Conservation (phyloP, 2,329 filamentous ascomycete species). For the Dactylella cylindrospora region DNA sequence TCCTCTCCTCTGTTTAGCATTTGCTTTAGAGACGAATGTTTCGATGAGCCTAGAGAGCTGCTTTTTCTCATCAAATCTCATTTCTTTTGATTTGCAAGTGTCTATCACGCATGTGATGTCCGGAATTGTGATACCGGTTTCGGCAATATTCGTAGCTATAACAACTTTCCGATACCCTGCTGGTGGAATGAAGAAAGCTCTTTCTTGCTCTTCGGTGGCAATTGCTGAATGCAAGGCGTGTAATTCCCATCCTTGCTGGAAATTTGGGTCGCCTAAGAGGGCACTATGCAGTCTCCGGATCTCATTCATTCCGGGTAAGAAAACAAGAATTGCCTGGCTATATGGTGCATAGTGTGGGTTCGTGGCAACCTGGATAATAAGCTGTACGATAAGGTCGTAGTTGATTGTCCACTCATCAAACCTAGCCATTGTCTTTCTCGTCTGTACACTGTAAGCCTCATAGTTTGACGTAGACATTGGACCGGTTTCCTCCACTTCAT, state of each 20-base stretch:
- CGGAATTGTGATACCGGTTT: slow-evolving; percentile 97
- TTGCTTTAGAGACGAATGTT: slow-evolving; percentile 91
- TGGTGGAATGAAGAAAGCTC: slow-evolving; percentile 83
- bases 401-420: slow-evolving; percentile 92
- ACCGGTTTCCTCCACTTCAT: slow-evolving; percentile 53
- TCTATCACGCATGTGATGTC: slow-evolving; percentile 97
- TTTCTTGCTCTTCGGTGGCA: slow-evolving; percentile 92
- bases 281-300: slow-evolving; percentile 86
- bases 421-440: slow-evolving; percentile 70
- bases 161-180: slow-evolving; percentile 86
- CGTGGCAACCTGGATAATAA: slow-evolving; percentile 74
- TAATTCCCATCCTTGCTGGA: slow-evolving; percentile 74
- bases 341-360: slow-evolving; percentile 67
- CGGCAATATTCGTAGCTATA: slow-evolving; percentile 94
- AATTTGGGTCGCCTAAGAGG: slow-evolving; percentile 72
- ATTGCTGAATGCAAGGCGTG: slow-evolving; percentile 93
- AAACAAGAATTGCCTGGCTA: slow-evolving; percentile 90
- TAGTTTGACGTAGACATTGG: slow-evolving; percentile 63
- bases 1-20: slow-evolving; percentile 90
- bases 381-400: slow-evolving; percentile 77
- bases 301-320: slow-evolving; percentile 90
- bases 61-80: slow-evolving; percentile 90
- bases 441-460: slow-evolving; percentile 72
- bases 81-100: slow-evolving; percentile 94
- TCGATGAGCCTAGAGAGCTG: slow-evolving; percentile 90